Base-by-base conservation (phyloP, 805 yeast genomes). In the Kazachstania martiniae region DNA sequence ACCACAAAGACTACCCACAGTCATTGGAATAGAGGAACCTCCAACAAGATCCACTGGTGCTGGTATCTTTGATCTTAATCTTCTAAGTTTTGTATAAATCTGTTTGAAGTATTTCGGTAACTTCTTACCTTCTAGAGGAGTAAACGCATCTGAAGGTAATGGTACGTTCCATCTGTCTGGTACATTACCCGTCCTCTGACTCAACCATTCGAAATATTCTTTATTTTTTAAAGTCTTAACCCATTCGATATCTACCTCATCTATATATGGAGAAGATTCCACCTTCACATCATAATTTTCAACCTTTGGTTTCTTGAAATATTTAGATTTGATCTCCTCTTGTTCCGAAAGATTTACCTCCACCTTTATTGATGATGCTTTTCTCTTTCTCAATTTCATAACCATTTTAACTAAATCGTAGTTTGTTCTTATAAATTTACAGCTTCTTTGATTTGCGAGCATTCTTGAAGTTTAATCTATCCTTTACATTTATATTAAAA, bases 41-140 rank as follows among this genome's bases (percentile, higher is more conserved):
- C 96, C 96, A 70, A 83, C 74, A 0, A 75, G 66, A 50, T 87
- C 96, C 2, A 87, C 96, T 0, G 96, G 95, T 0, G 96, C 74
- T n/a, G 59, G 55, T 10, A 78, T 65, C 31, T 65, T 63, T 3
- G 65, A 44, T 37, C 96, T 64, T 91, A 85, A 81, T 15, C 56
- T 59, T 33, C 75, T 74, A 21, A 86, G 62, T 37, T 64, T 70
- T 31, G 72, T 61, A 46, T 78, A 80, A 28, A 78, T 68, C 2
- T 65, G 61, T 37, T 59, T 53, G 62, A 80, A 81, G 41, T 69
- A 66, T 29, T 49, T 47, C 0, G 80, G 72, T 16, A 36, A 24
- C n/a, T 29, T 33, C 8, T 31, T 12, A 14, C 36, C 36, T 7
- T 40, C 34, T 13, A 37, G 18, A 15, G 35, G 34, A 3, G 22